Evolutionary conservation across 2,329 filamentous ascomycete species (phyloP).

Genomic region (Exophiala lecanii-corni): DNA sequence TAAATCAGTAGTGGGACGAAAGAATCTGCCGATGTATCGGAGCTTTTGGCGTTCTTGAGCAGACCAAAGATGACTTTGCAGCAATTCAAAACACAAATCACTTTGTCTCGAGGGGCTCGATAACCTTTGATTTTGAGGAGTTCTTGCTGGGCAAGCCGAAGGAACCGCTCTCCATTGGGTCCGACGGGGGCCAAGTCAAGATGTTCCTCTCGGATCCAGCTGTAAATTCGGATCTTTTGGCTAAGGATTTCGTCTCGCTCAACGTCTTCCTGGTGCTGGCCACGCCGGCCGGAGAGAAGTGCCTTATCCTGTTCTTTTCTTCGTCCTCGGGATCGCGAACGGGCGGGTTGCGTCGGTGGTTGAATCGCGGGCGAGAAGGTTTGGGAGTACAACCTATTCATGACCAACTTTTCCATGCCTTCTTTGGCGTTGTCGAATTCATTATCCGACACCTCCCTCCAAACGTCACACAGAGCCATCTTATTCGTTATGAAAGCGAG

Average conservation of each 20-base stretch:
- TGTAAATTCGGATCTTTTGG: conserved; percentile 95
- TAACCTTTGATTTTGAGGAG: conserved; percentile 95
- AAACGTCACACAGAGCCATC: conserved; percentile 95
- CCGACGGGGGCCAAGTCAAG: conserved; percentile 83
- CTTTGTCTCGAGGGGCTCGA: conserved; percentile 93
- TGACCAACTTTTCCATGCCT: conserved; percentile 98
- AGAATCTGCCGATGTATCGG: conserved; percentile 88
- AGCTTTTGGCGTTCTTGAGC: conserved; percentile 79
- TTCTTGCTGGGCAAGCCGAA: conserved; percentile 88
- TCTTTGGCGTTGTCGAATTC: conserved; percentile 98
- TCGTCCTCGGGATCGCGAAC: conserved; percentile 58
- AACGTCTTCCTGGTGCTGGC: conserved; percentile 96
- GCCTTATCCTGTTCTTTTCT: conserved; percentile 63
- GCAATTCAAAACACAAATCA: conserved; percentile 96
- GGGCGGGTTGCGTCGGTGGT: conserved; percentile 64
- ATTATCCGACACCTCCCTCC: conserved; percentile 89
- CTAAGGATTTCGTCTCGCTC: conserved; percentile 93
- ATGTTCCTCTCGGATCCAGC: conserved; percentile 90
- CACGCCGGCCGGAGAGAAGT: conserved; percentile 76
- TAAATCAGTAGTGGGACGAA: conserved; percentile 95
- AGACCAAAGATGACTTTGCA: conserved; percentile 99
- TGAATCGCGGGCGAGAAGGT: conserved; percentile 95
- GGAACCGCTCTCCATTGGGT: conserved; percentile 81
- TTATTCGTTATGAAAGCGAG: conserved; percentile 95
- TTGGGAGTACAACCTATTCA: conserved; percentile 93